Base-by-base conservation (phyloP, 768 basidiomycete genomes). In the Mycena olivaceomarginata region DNA sequence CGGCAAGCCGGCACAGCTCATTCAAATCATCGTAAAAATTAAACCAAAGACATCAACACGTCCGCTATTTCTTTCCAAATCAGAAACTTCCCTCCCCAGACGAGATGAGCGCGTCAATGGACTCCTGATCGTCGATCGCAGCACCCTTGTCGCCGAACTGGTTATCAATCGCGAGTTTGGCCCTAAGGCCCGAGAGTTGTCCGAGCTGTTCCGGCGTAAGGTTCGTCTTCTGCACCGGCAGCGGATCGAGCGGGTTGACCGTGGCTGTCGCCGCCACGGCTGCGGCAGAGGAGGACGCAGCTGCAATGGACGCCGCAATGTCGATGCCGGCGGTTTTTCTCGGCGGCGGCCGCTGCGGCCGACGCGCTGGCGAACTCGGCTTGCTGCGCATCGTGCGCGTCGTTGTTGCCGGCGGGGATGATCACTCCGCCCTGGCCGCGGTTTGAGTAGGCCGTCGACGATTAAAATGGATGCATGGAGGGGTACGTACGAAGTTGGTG, bases 171-270 rank as follows among this genome's bases (percentile, higher is more conserved):
- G 11, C 46, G 41, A 67, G 65, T 46, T 67, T 67, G 46, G 65
- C 65, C 15, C 65, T 8, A 2, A 67, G 46, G 4, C 65, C 65
- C 1, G 65, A 67, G 15, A 67, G 65, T 45, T 67, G 46, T 6
- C 65, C 65, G 45, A 67, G 45, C 46, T 67, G 65, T 31, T 67
- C 65, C 20, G 65, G 65, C n/a, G 65, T 51, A 45, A 67, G 65
- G 46, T 37, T 51, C 16, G 46, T 31, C 45, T 67, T 67, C 5
- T 10, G 25, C 5, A 22, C 16, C 46, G 65, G 65, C 25, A 67
- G 9, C 22, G 65, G 65, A n/a, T 48, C 65, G 31, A n/a, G 7
- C 12, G 65, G 65, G 65, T 67, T 45, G 10, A 15, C 43, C 43
- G 43, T 45, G 43, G 64, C 64, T 15, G 66, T 67, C 22, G 66